A percentile compares a stretch with the other conserved stretches of the same genome.
These are phyloP conservation scores for Polytrichum formosum DNA, from an alignment of 225 moss, liverwort and hornwort genomes.

Conservation along the genomic window DNA sequence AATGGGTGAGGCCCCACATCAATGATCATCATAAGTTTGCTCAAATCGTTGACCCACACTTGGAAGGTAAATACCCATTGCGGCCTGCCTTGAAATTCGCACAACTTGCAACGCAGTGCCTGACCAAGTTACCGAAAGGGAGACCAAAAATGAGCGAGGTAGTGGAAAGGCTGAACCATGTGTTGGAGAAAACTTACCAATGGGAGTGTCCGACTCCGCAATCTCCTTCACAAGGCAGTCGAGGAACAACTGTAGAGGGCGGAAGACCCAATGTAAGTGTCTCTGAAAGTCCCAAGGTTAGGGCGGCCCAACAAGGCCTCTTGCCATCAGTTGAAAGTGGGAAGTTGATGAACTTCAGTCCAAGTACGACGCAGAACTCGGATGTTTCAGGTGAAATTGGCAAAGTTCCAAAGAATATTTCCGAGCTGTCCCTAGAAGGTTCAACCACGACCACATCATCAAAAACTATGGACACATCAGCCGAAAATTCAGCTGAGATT, in stretches of 20 bases:
- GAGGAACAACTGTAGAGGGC: neutral
- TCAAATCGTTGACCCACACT: slow-evolving; percentile 38
- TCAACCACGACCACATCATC: slow-evolving; percentile 4
- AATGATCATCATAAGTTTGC: slow-evolving; percentile 32
- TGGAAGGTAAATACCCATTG: slow-evolving; percentile 37
- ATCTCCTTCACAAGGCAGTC: slow-evolving; percentile 4
- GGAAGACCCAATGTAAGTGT: neutral
- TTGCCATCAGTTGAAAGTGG: slow-evolving; percentile 20
- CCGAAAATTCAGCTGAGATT: neutral
- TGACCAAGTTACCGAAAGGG: slow-evolving; percentile 34
- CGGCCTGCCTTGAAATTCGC: slow-evolving; percentile 36
- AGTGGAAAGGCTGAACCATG: slow-evolving; percentile 36
- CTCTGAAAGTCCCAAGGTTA: slow-evolving; percentile 17
- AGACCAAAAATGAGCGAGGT: slow-evolving; percentile 53
- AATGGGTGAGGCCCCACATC: slow-evolving; percentile 54
- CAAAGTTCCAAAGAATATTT: slow-evolving; percentile 11
- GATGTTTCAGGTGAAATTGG: slow-evolving; percentile 1
- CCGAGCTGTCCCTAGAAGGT: slow-evolving; percentile 12
- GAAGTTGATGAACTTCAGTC: slow-evolving; percentile 18
- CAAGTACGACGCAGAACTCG: slow-evolving; percentile 2
- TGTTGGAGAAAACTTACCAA: slow-evolving; percentile 36
- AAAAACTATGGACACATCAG: slow-evolving; percentile 2
- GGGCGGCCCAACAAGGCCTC: slow-evolving; percentile 9
- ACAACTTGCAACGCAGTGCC: slow-evolving; percentile 41
- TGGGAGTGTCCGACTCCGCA: slow-evolving; percentile 30